These are phyloP conservation scores for Lumnitzera racemosa DNA, from an alignment of 345 rosid species.

Conservation along the genomic window DNA sequence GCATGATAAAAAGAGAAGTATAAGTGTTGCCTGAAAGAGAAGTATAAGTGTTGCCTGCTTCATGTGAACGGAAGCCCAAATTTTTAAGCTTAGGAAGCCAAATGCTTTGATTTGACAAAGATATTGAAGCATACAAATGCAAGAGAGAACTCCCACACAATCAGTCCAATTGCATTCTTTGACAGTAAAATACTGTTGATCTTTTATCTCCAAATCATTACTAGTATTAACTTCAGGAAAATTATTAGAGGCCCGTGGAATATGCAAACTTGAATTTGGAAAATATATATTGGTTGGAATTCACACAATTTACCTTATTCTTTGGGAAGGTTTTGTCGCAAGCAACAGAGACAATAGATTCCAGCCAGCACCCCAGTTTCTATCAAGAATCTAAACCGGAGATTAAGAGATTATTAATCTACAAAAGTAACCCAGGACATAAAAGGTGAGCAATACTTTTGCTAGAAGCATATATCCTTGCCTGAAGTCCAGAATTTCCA, in stretches of 20 bases:
- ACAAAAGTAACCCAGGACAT: not conserved
- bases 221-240: too few relatives aligned
- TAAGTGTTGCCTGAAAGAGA: not conserved
- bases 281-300: not conserved
- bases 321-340: conserved; percentile 61
- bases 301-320: conserved; percentile 53
- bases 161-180: too few relatives aligned
- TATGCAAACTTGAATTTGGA: too few relatives aligned
- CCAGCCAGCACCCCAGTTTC: conserved; percentile 98
- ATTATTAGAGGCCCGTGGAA: not conserved
- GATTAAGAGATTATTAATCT: conserved; percentile 5
- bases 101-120: too few relatives aligned
- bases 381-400: conserved; percentile 73
- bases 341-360: conserved; percentile 77
- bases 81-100: too few relatives aligned
- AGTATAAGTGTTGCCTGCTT: not conserved
- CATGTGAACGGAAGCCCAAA: too few relatives aligned
- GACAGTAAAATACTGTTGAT: too few relatives aligned
- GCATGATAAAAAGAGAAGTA: conserved; percentile 9
- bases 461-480: conserved; percentile 14
- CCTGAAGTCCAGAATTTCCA: conserved; percentile 80
- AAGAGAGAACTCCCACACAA: too few relatives aligned
- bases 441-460: not conserved
- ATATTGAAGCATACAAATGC: too few relatives aligned
- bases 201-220: too few relatives aligned